phyloP scores from a whole-genome alignment of 2,329 filamentous ascomycete species.

The Aspergillus thermomutatus region DNA sequence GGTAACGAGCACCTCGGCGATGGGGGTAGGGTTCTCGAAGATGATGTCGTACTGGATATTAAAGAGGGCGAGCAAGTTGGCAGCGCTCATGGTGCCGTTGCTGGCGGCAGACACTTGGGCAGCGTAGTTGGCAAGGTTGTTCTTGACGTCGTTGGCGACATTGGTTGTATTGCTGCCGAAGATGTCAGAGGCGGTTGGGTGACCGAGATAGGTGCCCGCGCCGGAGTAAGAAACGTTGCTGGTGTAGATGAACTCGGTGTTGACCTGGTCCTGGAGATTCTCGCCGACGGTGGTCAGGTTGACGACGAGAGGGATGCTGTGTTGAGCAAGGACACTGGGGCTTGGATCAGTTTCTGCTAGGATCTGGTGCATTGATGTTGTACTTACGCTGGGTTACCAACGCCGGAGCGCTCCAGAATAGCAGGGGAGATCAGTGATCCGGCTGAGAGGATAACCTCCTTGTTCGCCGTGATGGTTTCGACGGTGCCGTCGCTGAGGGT shows the following conservation, averaged over 20 bases:
- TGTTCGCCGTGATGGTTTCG: constrained; percentile 25
- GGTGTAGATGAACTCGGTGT: constrained; percentile 18
- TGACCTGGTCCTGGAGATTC: constrained; percentile 47
- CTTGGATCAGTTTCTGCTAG: no score
- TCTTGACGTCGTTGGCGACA: constrained; percentile 17
- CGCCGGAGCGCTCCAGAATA: constrained; percentile 58
- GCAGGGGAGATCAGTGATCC: constrained; percentile 56
- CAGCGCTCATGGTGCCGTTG: constrained; percentile 20
- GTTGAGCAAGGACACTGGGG: constrained; percentile 25
- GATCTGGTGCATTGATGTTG: no score
- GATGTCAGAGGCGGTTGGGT: constrained; percentile 20
- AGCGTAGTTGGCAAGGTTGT: constrained; percentile 23
- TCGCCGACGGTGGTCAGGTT: constrained; percentile 44
- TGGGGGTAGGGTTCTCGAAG: no score
- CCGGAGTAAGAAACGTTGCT: constrained; percentile 17
- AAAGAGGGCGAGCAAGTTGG: constrained; percentile 17
- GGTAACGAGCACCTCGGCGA: no score
- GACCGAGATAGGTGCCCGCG: constrained; percentile 17
- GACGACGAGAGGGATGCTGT: constrained; percentile 26
- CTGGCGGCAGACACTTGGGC: constrained; percentile 17
- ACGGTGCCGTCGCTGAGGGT: constrained; percentile 18
- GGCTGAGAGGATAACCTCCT: constrained; percentile 59
- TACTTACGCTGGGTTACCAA: constrained; percentile 48
- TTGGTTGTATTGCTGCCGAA: constrained; percentile 18
- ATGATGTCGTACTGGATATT: no score